Base-by-base conservation (phyloP, 106 monocot species). In the Dendrobium chrysotoxum region DNA sequence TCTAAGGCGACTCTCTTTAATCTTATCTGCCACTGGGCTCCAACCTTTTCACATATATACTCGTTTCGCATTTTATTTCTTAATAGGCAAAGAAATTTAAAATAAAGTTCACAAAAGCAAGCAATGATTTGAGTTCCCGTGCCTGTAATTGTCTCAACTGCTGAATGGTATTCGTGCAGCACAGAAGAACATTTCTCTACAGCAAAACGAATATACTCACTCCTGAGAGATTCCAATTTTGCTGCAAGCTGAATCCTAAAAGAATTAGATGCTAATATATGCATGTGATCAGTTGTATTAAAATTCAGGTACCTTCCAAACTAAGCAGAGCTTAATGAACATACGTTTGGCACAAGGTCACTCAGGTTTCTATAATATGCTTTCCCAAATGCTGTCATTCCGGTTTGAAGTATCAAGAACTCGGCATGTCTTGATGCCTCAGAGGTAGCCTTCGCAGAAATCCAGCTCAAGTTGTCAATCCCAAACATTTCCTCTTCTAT, bases 401-500 rank as follows among this genome's bases (percentile, higher is more conserved):
- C 95, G 41, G 95, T 92, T 79, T 88, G 88, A 46, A 95, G 95
- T 83, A 95, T 90, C 80, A 95, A 84, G 76, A 82, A 65, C 73
- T 90, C 90, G 28, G 88, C 81, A 71, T 77, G 86, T 55, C 66
- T 85, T 77, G 94, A 82, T 80, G 94, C 91, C 79, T 88, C 86
- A 44, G 86, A 80, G 44, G 94, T 94, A 50, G 94, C 89, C 81
- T 85, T 94, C 25, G 94, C 91, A 77, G 94, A 95, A 68, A 95
- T 95, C 95, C 95, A 95, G 54, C 92, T 90, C 80, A 95, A 73
- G 58, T 95, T 95, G 30, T 95, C 92, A 70, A 92, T 75, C 23
- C 95, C 95, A 87, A 95, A 92, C 82, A 92, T 95, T 78, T 92
- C 92, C 79, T 95, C 95, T 82, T 95, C 95, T 75, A 95, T 92